Evolutionary conservation across 1,139 yeast species (phyloP), one percentile per base, ranked within the genome.

Genomic region (Geotrichum reessii): DNA sequence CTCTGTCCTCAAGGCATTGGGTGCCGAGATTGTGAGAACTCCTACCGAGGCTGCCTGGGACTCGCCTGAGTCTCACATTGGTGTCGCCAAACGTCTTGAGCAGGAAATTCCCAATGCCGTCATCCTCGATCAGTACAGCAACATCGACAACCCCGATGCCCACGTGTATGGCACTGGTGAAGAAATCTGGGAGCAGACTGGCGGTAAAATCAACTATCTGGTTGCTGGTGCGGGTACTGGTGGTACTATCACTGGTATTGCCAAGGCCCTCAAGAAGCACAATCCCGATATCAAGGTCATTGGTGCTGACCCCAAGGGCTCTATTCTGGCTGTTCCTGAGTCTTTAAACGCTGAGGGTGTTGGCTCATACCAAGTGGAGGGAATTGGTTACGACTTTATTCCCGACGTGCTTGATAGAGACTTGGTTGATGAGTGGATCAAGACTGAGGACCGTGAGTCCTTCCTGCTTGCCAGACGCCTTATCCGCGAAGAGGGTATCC

Each of bases 11-110:
- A 88, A 88, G 74, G 96, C 96, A 3, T 78, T 89, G 61, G 96
- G 96, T 58, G 96, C 96, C 47, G 96, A 88, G 72, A 88, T 89
- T 71, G 87, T 89, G 65, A 83, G 96, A 78, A 89, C 96, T 21
- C 96, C 96, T 56, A 89, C 95, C 52, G 95, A 87, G 69, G 96
- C 96, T 50, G 96, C 96, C 1, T 89, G 92, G 90, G 96, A 89
- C 69, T 82, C 95, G 54, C 96, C 96, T 53, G 96, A 89, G 74
- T 85, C 93, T 47, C 96, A 89, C 69, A 88, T 89, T 71, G 96
- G 96, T 64, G 96, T 89, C 50, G 96, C 96, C 58, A 82, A 78
- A 71, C 85, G 85, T 66, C 78, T 89, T 69, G 91, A 88, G 71
- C 83, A 83, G 73, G 96, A 89, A 73, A 87, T 89, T 66, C 93